These are phyloP conservation scores for Penicillium sp. DNA, from an alignment of 2,329 filamentous ascomycete species.

Conservation along the genomic window DNA sequence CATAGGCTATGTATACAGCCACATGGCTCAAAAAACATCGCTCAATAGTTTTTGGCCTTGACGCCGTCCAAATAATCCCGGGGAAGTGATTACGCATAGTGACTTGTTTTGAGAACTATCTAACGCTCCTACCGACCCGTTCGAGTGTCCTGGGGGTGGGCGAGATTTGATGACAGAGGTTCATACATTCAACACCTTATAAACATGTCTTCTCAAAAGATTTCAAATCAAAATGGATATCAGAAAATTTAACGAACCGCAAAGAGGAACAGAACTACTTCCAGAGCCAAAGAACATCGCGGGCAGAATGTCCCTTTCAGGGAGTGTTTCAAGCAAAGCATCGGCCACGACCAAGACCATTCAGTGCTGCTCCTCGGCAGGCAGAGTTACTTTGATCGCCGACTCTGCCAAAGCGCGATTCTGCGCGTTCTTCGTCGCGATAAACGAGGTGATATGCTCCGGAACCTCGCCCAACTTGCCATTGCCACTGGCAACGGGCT, in stretches of 20 bases:
- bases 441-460: slow-evolving; percentile 60
- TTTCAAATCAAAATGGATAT: too few relatives aligned
- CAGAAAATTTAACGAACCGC: not conserved
- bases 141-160: too few relatives aligned
- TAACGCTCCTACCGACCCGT: too few relatives aligned
- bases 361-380: slow-evolving; percentile 35
- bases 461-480: slow-evolving; percentile 64
- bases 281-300: not conserved
- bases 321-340: not conserved
- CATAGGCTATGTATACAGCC: not conserved
- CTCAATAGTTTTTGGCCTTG: too few relatives aligned
- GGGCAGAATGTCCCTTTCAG: too few relatives aligned
- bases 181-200: too few relatives aligned
- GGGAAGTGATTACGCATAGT: too few relatives aligned
- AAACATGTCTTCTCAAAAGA: too few relatives aligned
- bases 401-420: slow-evolving; percentile 47
- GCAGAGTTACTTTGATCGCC: slow-evolving; percentile 33
- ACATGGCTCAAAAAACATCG: too few relatives aligned
- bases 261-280: not conserved
- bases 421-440: slow-evolving; percentile 50
- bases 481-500: slow-evolving; percentile 61
- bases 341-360: not conserved
- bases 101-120: too few relatives aligned
- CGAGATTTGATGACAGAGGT: too few relatives aligned
- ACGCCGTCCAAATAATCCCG: too few relatives aligned